Evolutionary conservation across 257 asterid genomes (phyloP), one percentile per base, ranked within the genome.

Genomic region (Solanum chiquidenum): DNA sequence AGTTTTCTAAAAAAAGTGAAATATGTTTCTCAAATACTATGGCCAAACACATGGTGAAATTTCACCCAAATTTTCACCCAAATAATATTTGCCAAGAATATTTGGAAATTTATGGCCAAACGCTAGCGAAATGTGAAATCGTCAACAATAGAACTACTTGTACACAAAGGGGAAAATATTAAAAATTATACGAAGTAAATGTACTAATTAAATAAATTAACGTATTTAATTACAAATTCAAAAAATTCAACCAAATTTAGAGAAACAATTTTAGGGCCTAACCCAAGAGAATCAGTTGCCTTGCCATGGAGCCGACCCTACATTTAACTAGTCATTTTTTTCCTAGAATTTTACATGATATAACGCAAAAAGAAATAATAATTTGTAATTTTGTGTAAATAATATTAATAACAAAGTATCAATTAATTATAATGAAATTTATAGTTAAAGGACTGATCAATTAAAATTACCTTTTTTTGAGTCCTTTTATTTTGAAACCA

Each of bases 401-500:
- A 60, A 9, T 62, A 14, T 6, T 20, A 7, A 20, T 7, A 58
- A 21, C 21, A 58, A 58, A 11, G 52, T 14, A 44, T 44, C 52
- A 44, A 44, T 12, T 21, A 60, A 21, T 8, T 8, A 60, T 4
- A 64, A 64, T 10, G 7, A 64, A 40, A 38, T 12, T 12, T 12
- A n/a, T 38, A 25, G 2, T 12, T 12, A 40, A 12, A n/a, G 2
- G n/a, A n/a, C 60, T 18, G 11, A 37, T 21, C 27, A 38, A n/a
- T 11, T n/a, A 64, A 25, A 40, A 76, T n/a, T 21, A 93, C 98
- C 96, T 94, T 93, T 20, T 25, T 90, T 86, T 93, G 96, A 62
- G 94, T 92, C 86, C 94, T 88, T 87, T 93, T 94, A 62, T 95
- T 95, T 90, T 95, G 96, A 91, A 95, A 95, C 96, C 95, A 95